Evolutionary conservation across 192 early-diverging fungal species (phyloP).

Genomic region (Pilobolus umbonatus): DNA sequence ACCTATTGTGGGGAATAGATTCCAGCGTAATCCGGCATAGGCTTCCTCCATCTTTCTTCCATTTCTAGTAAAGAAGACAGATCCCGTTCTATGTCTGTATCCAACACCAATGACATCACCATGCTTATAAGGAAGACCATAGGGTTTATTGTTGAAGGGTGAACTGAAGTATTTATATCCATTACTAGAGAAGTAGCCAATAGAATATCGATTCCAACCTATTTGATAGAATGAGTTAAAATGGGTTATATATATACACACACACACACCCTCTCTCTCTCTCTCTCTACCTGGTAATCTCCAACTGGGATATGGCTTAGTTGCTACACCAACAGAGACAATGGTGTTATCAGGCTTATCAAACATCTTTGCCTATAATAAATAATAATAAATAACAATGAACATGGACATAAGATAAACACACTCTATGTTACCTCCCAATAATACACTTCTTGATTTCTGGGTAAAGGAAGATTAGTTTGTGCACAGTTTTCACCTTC

Average conservation of each 20-base stretch:
- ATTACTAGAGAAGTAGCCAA: constrained; percentile 63
- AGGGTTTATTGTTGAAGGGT: constrained; percentile 56
- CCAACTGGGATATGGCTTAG: constrained; percentile 71
- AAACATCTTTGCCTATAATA: constrained; percentile 72
- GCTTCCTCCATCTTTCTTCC: constrained; percentile 66
- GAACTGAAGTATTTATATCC: constrained; percentile 66
- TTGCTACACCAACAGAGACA: constrained; percentile 67
- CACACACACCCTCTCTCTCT: background rate
- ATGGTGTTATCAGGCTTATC: constrained; percentile 65
- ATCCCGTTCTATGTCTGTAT: constrained; percentile 70
- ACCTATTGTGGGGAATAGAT: constrained; percentile 62
- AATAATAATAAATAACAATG: constrained; percentile 3
- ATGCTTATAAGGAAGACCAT: constrained; percentile 61
- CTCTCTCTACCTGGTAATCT: constrained; percentile 50
- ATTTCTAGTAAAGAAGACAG: constrained; percentile 73
- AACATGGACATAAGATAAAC: background rate
- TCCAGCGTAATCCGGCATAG: constrained; percentile 64
- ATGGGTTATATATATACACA: background rate
- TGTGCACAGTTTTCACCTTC: constrained; percentile 66
- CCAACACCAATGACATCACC: constrained; percentile 76
- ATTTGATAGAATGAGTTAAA: constrained; percentile 4
- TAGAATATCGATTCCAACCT: constrained; percentile 76
- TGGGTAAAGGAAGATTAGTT: constrained; percentile 73
- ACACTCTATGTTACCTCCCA: constrained; percentile 46
- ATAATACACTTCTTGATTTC: constrained; percentile 73